Conservation (phyloP, 2,329 filamentous ascomycete species). For the Cucurbitaria berberidis region DNA sequence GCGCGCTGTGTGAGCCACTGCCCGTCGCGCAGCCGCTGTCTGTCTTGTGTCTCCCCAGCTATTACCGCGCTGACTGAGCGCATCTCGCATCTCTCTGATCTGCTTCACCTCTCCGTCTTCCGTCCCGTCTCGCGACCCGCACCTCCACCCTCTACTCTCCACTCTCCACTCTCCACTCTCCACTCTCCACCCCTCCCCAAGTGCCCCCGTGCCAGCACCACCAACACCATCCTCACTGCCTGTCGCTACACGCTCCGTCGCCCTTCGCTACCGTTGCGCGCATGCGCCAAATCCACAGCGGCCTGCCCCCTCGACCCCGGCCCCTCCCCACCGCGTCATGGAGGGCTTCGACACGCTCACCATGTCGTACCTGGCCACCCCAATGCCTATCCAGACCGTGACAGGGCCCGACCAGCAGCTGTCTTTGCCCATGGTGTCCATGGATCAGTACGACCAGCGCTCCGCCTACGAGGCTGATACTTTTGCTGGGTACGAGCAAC, state of each 20-base stretch:
- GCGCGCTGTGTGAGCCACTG: slow-evolving; percentile 7
- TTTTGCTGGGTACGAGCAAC: slow-evolving; percentile 62
- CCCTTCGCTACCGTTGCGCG: slow-evolving; percentile 28
- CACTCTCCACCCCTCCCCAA: no score
- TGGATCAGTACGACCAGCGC: slow-evolving; percentile 64
- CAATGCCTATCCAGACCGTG: slow-evolving; percentile 62
- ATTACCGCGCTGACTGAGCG: slow-evolving; percentile 2
- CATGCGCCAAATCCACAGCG: slow-evolving; percentile 33
- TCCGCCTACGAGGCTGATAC: slow-evolving; percentile 67
- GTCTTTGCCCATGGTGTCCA: slow-evolving; percentile 53
- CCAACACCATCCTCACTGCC: slow-evolving; percentile 6
- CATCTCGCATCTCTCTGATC: not conserved
- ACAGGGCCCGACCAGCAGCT: slow-evolving; percentile 50
- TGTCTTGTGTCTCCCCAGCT: slow-evolving; percentile 1
- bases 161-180: no score
- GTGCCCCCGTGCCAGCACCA: slow-evolving; percentile 4
- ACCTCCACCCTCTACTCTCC: slow-evolving; percentile 13
- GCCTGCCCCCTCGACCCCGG: slow-evolving; percentile 23
- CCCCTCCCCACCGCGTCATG: slow-evolving; percentile 43
- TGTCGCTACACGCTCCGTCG: slow-evolving; percentile 5
- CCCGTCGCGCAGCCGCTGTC: slow-evolving; percentile 2
- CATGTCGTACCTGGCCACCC: slow-evolving; percentile 67
- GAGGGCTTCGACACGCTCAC: slow-evolving; percentile 66
- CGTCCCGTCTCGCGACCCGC: slow-evolving; percentile 14
- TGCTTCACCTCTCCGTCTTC: not conserved